A percentile compares a stretch with the other conserved stretches of the same genome.
phyloP scores from a whole-genome alignment of 768 basidiomycete species.

The Gymnopilus junonius region DNA sequence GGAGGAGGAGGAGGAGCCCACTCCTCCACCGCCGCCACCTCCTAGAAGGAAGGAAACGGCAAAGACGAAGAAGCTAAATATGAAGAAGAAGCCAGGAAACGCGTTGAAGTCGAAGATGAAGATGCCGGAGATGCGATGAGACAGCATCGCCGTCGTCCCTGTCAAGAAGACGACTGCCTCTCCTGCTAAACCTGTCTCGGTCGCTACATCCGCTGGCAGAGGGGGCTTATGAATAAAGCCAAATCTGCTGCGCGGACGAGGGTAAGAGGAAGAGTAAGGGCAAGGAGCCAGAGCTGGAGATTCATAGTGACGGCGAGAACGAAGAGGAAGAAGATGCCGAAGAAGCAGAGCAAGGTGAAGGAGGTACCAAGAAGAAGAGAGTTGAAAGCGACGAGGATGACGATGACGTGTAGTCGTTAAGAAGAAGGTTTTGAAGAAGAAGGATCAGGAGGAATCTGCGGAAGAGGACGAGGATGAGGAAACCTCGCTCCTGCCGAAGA shows the following conservation, averaged over 20 bases:
- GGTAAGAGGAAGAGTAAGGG: slow-evolving; percentile 23
- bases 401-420: slow-evolving; percentile 1
- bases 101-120: background rate
- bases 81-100: background rate
- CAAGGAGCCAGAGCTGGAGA: slow-evolving; percentile 11
- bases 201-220: background rate
- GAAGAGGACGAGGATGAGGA: slow-evolving; percentile 24
- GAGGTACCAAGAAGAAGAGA: slow-evolving; percentile 11
- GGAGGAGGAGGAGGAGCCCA: background rate
- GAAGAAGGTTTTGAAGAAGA: slow-evolving; percentile 14
- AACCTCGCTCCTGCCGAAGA: slow-evolving; percentile 7
- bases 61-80: background rate
- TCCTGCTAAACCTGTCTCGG: background rate
- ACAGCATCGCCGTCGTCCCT: background rate
- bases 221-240: slow-evolving; percentile 18
- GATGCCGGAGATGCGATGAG: slow-evolving; percentile 1
- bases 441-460: slow-evolving; percentile 10
- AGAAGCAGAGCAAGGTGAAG: slow-evolving; percentile 7
- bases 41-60: background rate
- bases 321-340: slow-evolving; percentile 15
- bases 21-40: background rate
- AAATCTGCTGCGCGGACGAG: slow-evolving; percentile 32
- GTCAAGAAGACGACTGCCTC: background rate
- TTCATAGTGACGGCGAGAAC: slow-evolving; percentile 19
- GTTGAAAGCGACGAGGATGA: slow-evolving; percentile 6